These are phyloP conservation scores for Pilasporangium apinafurcum DNA, from an alignment of 352 stramenopile species.

Conservation along the genomic window DNA sequence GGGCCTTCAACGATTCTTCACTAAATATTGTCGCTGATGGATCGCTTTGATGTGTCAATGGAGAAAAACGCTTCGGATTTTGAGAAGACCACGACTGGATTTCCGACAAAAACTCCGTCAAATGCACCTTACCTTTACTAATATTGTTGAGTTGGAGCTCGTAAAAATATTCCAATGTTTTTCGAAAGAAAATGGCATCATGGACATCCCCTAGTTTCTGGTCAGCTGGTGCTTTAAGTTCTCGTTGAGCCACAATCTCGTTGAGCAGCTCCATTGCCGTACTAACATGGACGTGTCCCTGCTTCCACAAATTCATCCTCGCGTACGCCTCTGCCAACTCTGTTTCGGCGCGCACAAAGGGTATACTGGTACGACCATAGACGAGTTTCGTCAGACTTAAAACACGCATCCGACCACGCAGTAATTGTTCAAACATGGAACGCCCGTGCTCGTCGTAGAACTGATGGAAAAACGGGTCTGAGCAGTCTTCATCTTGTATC, in stretches of 20 bases:
- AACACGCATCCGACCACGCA: conserved; percentile 45
- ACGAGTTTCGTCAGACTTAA: conserved; percentile 49
- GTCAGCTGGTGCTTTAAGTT: neutral
- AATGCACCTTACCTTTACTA: conserved; percentile 1
- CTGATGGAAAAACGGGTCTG: conserved; percentile 48
- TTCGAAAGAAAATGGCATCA: no score
- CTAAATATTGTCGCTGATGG: neutral
- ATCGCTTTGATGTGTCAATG: neutral
- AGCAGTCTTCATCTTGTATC: conserved; percentile 22
- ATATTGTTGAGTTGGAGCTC: conserved; percentile 4
- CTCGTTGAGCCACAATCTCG: conserved; percentile 9
- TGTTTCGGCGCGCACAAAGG: conserved; percentile 35
- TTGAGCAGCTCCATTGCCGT: conserved; percentile 29
- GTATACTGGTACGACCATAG: conserved; percentile 24
- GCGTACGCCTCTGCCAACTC: conserved; percentile 52
- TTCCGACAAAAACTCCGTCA: conserved; percentile 1
- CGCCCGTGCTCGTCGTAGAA: conserved; percentile 53
- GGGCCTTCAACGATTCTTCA: neutral
- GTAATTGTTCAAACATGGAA: conserved; percentile 52
- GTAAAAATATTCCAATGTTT: conserved; percentile 17
- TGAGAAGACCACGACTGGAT: neutral
- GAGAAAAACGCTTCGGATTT: neutral
- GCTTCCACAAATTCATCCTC: conserved; percentile 62
- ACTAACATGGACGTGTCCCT: conserved; percentile 38
- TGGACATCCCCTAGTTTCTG: neutral